phyloP scores from a whole-genome alignment of 139 green algal species.

The Trebouxia sp. region DNA sequence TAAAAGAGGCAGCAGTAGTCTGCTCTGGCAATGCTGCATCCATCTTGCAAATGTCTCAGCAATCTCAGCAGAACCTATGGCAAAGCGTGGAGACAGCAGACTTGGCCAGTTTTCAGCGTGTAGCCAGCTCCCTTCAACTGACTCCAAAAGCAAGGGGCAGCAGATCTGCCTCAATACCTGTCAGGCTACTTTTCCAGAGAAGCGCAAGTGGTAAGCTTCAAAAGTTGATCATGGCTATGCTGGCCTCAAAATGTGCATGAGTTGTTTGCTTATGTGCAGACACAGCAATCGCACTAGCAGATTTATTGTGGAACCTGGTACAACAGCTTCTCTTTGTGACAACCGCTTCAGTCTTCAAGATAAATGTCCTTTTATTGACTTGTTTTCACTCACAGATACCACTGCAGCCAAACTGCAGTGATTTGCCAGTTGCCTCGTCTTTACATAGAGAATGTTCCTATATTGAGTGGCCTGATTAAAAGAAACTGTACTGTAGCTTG shows the following conservation, averaged over 20 bases:
- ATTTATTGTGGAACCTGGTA: neutral
- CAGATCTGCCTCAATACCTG: neutral
- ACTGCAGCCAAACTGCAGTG: neutral
- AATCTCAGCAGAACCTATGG: slow-evolving; percentile 19
- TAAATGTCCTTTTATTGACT: neutral
- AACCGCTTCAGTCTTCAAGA: neutral
- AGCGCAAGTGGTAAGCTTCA: neutral
- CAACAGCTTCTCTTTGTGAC: neutral
- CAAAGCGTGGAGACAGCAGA: slow-evolving; percentile 2
- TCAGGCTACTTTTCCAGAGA: neutral
- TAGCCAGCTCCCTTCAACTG: slow-evolving; percentile 4
- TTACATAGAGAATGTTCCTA: no score
- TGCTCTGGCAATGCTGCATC: slow-evolving; percentile 10
- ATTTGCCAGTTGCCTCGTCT: neutral
- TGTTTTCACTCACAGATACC: neutral
- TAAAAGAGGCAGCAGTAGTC: slow-evolving; percentile 26
- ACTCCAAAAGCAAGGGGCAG: neutral
- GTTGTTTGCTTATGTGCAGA: neutral
- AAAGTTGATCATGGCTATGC: neutral
- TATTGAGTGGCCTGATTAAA: neutral
- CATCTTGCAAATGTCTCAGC: slow-evolving; percentile 13
- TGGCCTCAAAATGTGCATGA: neutral
- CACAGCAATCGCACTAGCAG: no score
- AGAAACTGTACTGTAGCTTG: neutral
- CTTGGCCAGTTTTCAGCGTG: slow-evolving; percentile 5